Base-by-base conservation (phyloP, 2,329 filamentous ascomycete genomes). In the Cladophialophora exuberans region DNA sequence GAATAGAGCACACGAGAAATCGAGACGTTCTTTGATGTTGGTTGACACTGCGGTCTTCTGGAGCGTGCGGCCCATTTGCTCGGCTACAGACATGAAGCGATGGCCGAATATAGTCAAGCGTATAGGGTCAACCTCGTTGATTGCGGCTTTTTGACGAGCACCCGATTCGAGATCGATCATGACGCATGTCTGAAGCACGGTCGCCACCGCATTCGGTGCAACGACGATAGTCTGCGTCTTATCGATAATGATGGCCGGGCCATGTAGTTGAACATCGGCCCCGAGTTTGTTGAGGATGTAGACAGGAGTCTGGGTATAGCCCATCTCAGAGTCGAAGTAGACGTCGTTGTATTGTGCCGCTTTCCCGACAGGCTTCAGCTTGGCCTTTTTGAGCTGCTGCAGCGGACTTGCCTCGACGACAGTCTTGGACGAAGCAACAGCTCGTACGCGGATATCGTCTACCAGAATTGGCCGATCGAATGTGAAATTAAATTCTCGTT, bases 401-500 rank as follows among this genome's bases (percentile, higher is more conserved):
- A 96, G 90, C 3, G 95, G 88, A 0, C 88, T 93, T 75, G 89
- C 87, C 57, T 90, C 88, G 23, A 87, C 76, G 42, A 87, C 86
- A 48, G 88, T 81, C 69, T 92, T 93, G 42, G 89, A 93, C 78
- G 90, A 95, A 42, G 90, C 92, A 59, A 96, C 95, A 11, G 90
- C 90, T 52, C 93, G 82, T 4, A 92, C 89, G 35, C 92, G 85
- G 2, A 96, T 88, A 69, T 96, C 92, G 60, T 96, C 92, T 6
- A 97, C 81, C 39, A 96, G 91, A 50, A 96, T 89, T 63, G 96
- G 90, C 52, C 91, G 81, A 55, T 95, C 89, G 20, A 97, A 77
- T 0, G 89, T 95, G 67, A 97, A 97, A 0, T 91, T 91, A 67
- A 97, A 97, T 68, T 97, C 92, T 67, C 94, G 91, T 48, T 90